phyloP scores from a whole-genome alignment of 2,329 filamentous ascomycete species.

The Penicillium sp. region DNA sequence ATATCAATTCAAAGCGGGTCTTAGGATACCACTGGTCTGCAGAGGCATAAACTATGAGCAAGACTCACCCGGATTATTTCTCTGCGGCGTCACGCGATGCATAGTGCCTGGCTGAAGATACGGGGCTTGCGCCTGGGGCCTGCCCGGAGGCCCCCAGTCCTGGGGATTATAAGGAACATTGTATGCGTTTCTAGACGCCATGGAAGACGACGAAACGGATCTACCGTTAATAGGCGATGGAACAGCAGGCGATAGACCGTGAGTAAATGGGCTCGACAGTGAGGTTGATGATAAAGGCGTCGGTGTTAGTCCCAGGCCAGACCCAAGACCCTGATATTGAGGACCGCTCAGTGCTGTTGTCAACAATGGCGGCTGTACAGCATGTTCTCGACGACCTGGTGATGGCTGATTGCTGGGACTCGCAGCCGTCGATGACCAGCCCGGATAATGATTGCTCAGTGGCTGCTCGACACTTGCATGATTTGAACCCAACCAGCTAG shows the following conservation, averaged over 20 bases:
- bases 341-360: conserved; percentile 42
- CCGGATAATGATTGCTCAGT: conserved; percentile 29
- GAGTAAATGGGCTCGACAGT: conserved; percentile 47
- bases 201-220: conserved; percentile 41
- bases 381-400: conserved; percentile 45
- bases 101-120: conserved; percentile 33
- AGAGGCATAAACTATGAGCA: neutral
- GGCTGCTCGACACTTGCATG: conserved; percentile 36
- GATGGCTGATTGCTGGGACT: conserved; percentile 36
- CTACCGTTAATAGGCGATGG: conserved; percentile 37
- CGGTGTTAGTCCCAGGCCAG: conserved; percentile 28
- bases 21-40: neutral
- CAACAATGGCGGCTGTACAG: conserved; percentile 43
- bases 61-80: conserved; percentile 36
- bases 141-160: conserved; percentile 48
- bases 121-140: conserved; percentile 27
- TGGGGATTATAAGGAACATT: conserved; percentile 51
- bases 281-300: conserved; percentile 47
- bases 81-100: conserved; percentile 29
- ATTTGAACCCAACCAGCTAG: conserved; percentile 36
- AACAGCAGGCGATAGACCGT: conserved; percentile 39
- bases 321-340: conserved; percentile 38
- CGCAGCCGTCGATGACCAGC: conserved; percentile 34
- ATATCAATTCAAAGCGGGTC: conserved; percentile 8
- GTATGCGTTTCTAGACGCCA: conserved; percentile 46